phyloP scores from a whole-genome alignment of 1,284 basidiomycete genomes.

The Schizophyllum commune region DNA sequence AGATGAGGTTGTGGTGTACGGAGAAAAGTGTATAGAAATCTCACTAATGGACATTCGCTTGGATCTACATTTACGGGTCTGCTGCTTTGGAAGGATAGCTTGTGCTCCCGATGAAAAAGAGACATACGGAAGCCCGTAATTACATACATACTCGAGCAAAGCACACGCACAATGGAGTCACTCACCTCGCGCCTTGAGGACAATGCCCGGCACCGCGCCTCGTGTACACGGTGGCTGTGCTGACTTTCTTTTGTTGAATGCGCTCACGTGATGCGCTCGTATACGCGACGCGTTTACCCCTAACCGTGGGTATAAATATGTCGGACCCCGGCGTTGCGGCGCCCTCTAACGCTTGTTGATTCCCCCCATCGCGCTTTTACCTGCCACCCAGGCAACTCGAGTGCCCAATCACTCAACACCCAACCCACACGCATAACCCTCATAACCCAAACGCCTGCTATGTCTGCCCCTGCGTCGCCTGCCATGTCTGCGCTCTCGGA shows the following conservation, averaged over 20 bases:
- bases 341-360: not conserved
- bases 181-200: too few relatives aligned
- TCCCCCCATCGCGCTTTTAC: not conserved
- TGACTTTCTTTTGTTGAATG: not conserved
- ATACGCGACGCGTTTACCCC: not conserved
- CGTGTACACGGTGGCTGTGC: not conserved
- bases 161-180: too few relatives aligned
- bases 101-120: too few relatives aligned
- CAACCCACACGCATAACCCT: too few relatives aligned
- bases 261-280: not conserved
- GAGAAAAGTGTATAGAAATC: not conserved
- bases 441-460: slow-evolving; percentile 10
- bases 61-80: not conserved
- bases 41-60: not conserved
- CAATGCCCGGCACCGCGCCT: not conserved
- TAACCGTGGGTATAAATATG: not conserved
- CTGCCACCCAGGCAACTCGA: not conserved
- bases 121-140: too few relatives aligned
- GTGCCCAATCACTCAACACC: not conserved
- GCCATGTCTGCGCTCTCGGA: slow-evolving; percentile 12
- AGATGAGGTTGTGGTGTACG: not conserved
- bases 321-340: not conserved
- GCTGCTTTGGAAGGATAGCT: too few relatives aligned
- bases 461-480: slow-evolving; percentile 10
- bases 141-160: too few relatives aligned